A percentile compares a stretch with the other conserved stretches of the same genome.
phyloP scores from a whole-genome alignment of 331 rosid species.

The Quercus lobata region DNA sequence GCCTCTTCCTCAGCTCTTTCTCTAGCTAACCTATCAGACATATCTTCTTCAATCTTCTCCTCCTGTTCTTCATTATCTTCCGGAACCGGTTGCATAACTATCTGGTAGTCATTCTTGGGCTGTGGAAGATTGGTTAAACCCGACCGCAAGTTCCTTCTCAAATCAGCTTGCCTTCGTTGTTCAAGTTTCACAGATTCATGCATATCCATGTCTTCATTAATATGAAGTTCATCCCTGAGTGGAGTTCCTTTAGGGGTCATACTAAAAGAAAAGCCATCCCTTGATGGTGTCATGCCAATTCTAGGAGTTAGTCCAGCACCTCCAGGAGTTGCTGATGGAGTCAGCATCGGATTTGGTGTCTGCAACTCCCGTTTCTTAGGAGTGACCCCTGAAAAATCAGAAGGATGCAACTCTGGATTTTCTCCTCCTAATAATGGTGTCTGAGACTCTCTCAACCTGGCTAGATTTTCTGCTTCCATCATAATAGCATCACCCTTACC shows the following conservation, averaged over 20 bases:
- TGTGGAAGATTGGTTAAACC: constrained; percentile 72
- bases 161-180: constrained; percentile 70
- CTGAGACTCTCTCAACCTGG: constrained; percentile 95
- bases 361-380: constrained; percentile 78
- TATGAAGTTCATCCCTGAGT: constrained; percentile 81
- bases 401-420: constrained; percentile 91
- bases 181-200: constrained; percentile 67
- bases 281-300: constrained; percentile 80
- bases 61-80: constrained; percentile 78
- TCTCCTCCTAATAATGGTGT: constrained; percentile 95
- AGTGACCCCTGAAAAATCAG: constrained; percentile 97
- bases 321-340: constrained; percentile 93
- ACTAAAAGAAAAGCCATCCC: constrained; percentile 76
- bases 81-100: constrained; percentile 75
- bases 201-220: constrained; percentile 73
- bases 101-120: constrained; percentile 87
- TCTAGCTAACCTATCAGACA: constrained; percentile 93
- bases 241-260: constrained; percentile 91
- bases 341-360: constrained; percentile 83
- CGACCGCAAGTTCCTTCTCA: constrained; percentile 58
- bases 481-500: constrained; percentile 92
- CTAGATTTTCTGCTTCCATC: constrained; percentile 98
- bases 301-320: constrained; percentile 71
- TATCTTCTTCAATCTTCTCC: constrained; percentile 86
- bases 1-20: constrained; percentile 92